Evolutionary conservation across 768 basidiomycete genomes (phyloP).

Genomic region (Coprinopsis cinerea): DNA sequence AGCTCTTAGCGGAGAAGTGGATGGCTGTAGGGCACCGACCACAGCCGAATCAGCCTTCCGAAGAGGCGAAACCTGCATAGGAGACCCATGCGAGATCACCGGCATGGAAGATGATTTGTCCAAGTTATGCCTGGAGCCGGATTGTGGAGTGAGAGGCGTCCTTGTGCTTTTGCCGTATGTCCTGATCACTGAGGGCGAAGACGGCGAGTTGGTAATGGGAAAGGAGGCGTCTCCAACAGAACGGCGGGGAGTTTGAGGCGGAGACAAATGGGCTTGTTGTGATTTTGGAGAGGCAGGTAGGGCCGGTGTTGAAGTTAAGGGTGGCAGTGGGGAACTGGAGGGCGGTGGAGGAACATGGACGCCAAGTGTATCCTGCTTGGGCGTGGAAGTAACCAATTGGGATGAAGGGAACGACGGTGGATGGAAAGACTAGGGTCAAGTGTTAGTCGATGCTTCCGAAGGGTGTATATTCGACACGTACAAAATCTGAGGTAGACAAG

Average conservation of each 20-base stretch:
- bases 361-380: conserved; percentile 15
- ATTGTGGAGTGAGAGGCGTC: conserved; percentile 15
- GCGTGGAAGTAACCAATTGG: conserved; percentile 50
- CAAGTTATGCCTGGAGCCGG: conserved; percentile 1
- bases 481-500: background rate
- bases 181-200: background rate
- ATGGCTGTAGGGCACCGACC: background rate
- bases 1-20: background rate
- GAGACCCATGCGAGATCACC: background rate
- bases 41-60: background rate
- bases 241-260: background rate
- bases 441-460: background rate
- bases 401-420: conserved; percentile 52
- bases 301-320: conserved; percentile 19
- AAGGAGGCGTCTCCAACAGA: background rate
- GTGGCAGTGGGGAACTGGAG: background rate
- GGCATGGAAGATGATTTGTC: conserved; percentile 10
- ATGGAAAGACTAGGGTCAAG: conserved; percentile 14
- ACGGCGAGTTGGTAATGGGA: too few species aligned
- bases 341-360: background rate
- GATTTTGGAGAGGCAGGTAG: background rate
- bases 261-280: background rate
- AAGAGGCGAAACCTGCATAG: background rate
- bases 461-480: background rate
- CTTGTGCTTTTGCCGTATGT: background rate